Evolutionary conservation across 2,329 filamentous ascomycete species (phyloP).

Genomic region (Graphilbum ipis-grandicollis): DNA sequence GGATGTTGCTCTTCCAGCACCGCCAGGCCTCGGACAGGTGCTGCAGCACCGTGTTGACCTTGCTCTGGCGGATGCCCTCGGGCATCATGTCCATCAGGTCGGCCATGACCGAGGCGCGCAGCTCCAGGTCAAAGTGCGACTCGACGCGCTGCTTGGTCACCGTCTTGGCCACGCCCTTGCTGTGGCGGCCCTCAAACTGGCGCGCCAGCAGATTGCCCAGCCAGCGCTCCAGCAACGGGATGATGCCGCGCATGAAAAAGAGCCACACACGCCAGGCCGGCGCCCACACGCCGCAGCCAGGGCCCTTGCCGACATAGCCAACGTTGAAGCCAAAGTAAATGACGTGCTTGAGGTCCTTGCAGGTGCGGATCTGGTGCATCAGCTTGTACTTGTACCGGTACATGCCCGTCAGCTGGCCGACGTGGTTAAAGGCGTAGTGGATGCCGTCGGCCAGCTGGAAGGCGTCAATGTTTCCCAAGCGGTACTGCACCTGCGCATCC

Average conservation of each 20-base stretch:
- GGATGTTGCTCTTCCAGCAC: slow-evolving; percentile 99
- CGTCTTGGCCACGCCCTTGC: slow-evolving; percentile 96
- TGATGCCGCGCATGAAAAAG: slow-evolving; percentile 98
- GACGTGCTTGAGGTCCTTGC: slow-evolving; percentile 96
- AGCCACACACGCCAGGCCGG: slow-evolving; percentile 98
- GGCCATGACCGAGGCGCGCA: slow-evolving; percentile 95
- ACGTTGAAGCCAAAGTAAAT: slow-evolving; percentile 99
- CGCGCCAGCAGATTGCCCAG: slow-evolving; percentile 89
- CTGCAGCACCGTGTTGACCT: slow-evolving; percentile 93
- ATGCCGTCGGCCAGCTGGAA: slow-evolving; percentile 98
- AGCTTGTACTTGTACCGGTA: slow-evolving; percentile 99
- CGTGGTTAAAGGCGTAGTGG: slow-evolving; percentile 98
- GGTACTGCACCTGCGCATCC: slow-evolving; percentile 94
- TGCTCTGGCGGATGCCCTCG: slow-evolving; percentile 98
- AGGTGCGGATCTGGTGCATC: slow-evolving; percentile 98
- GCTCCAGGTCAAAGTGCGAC: slow-evolving; percentile 93
- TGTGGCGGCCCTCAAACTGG: slow-evolving; percentile 96
- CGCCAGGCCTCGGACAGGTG: slow-evolving; percentile 97
- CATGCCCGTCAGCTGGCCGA: slow-evolving; percentile 96
- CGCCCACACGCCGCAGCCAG: slow-evolving; percentile 97
- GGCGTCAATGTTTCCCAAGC: slow-evolving; percentile 92
- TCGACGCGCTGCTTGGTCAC: slow-evolving; percentile 98
- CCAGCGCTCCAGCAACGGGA: slow-evolving; percentile 91
- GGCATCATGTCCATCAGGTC: slow-evolving; percentile 99
- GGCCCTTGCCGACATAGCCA: slow-evolving; percentile 89